Base-by-base conservation (phyloP, 2,329 filamentous ascomycete species). In the Ustulina deusta region DNA sequence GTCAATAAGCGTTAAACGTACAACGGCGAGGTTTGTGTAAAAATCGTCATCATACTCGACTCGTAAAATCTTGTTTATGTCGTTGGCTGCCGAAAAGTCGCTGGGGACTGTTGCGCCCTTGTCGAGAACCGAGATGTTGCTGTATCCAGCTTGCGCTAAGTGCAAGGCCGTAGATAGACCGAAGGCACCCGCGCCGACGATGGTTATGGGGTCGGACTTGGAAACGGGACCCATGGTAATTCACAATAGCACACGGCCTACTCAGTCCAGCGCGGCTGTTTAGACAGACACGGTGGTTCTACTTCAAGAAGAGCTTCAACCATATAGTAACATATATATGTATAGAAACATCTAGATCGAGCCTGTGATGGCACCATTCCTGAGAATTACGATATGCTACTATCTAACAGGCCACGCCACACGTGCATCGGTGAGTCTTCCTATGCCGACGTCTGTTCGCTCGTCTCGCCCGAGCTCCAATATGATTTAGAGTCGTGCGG, bases 61-160 rank as follows among this genome's bases (percentile, higher is more conserved):
- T 1, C 87, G 82, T 40, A 89, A 80, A 63, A 89, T 89, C 75
- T 90, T 90, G 74, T 89, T 90, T 29, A 89, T 74, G 69, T 90
- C 86, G 66, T 87, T 87, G 22, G 83, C 87, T 0, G 86, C 88
- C 0, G 87, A 88, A 72, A 78, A 79, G 1, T 66, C 76, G 3
- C 83, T 81, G 3, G 84, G 84, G 22, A 75, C 65, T 1, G 65
- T 62, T 2, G 61, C 10, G 6, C 63, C 69, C 54, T 74, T 73
- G 38, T 84, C 82, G 20, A 81, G 79, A 25, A 84, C 78, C 1
- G 79, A 79, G 61, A 84, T 78, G 66, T 82, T 75, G 22, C 74
- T 79, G 55, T 83, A 81, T 1, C 81, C 81, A 3, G 78, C 72
- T 10, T 77, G 74, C n/a, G 75, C 73, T 20, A 84, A 76, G 68